Conservation (phyloP, 2,329 filamentous ascomycete genomes). For the Sporothrix variecibatus region DNA sequence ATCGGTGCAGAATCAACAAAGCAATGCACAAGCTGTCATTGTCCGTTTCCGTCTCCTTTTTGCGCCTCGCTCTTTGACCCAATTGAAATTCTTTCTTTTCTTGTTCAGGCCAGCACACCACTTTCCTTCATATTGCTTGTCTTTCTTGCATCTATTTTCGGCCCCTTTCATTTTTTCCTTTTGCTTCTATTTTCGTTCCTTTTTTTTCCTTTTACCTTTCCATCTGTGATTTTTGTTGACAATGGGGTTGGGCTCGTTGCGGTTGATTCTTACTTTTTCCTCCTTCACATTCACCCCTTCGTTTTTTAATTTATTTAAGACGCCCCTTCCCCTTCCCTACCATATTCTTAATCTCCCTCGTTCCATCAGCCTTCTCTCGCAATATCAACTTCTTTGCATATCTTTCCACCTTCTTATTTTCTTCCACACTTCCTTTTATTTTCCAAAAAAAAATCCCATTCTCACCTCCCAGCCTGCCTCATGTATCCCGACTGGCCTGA, state of each 20-base stretch:
- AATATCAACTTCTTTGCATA: not conserved
- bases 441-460: not conserved
- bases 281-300: not conserved
- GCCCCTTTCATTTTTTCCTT: not conserved
- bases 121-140: not conserved
- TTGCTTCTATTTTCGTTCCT: not conserved
- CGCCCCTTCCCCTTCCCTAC: not conserved
- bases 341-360: not conserved
- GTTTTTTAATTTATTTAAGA: not conserved
- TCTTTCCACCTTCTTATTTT: not conserved
- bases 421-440: not conserved
- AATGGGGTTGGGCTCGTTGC: too few species aligned
- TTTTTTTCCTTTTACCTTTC: not conserved
- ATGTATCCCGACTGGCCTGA: constrained; percentile 19
- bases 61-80: not conserved
- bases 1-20: not conserved
- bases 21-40: not conserved
- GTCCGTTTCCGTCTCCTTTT: not conserved
- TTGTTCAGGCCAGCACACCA: not conserved
- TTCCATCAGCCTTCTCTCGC: not conserved
- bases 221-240: too few species aligned
- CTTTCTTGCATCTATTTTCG: not conserved
- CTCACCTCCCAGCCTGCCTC: not conserved
- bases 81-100: not conserved
- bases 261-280: not conserved